These are phyloP conservation scores for Mitragyna speciosa DNA, from an alignment of 257 asterid species.

Conservation along the genomic window DNA sequence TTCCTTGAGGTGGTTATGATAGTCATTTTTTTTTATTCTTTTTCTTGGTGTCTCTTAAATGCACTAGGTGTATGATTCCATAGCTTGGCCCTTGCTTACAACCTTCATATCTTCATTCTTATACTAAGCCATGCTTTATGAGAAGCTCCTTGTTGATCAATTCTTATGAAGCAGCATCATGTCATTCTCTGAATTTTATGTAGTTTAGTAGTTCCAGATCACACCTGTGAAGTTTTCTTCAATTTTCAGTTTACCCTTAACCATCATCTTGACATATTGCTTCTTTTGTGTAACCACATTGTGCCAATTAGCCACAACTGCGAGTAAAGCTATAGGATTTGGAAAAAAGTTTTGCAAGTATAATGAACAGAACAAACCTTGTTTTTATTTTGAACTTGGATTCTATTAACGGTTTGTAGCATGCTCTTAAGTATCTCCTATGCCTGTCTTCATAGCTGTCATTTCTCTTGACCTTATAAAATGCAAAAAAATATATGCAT, in stretches of 20 bases:
- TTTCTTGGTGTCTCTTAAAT: background rate
- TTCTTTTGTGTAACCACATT: background rate
- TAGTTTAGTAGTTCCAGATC: background rate
- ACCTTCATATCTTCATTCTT: background rate
- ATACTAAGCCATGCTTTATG: background rate
- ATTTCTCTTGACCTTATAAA: background rate
- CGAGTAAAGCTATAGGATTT: background rate
- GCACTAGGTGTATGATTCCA: background rate
- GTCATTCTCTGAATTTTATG: background rate
- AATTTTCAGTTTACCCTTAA: background rate
- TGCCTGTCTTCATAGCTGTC: background rate
- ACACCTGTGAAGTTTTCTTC: background rate
- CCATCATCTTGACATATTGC: background rate
- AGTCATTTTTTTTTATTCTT: background rate
- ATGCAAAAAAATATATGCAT: background rate
- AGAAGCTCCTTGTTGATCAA: background rate
- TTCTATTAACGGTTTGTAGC: background rate
- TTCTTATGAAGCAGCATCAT: background rate
- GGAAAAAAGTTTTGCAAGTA: background rate
- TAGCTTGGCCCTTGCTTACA: background rate
- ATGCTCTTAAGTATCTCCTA: background rate
- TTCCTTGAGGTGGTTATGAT: background rate
- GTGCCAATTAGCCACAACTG: background rate
- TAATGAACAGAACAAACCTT: background rate
- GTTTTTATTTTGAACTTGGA: background rate